Base-by-base conservation (phyloP, 352 stramenopile genomes). In the Pythium biforme region DNA sequence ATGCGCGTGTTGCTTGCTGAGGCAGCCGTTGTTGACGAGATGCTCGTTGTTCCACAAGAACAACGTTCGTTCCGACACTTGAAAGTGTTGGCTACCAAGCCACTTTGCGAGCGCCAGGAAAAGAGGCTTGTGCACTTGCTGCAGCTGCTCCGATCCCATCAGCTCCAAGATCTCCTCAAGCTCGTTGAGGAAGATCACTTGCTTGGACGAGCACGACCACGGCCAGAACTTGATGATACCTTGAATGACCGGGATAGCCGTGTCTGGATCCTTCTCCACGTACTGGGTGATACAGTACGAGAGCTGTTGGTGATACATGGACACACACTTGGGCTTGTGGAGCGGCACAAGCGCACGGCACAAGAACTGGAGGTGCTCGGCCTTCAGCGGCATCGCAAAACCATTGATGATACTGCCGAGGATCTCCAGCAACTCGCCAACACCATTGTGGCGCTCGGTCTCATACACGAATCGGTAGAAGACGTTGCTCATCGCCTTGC, bases 271-370 rank as follows among this genome's bases (percentile, higher is more conserved):
- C 70, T 99, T 99, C 74, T 99, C 97, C 22, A 99, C 96, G 61
- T 99, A 99, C 76, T 99, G 97, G 55, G 98, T 98, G 27, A 99
- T 98, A 82, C 97, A 99, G 75, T 99, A 99, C 4, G 95, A 98
- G 9, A 99, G 75, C 69, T 99, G 97, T 67, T 99, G 96, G 65
- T 99, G 97, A 69, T 99, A 99, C 60, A 98, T 88, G 43, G 85
- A 83, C 22, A 98, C 84, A 72, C 83, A 95, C 55, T 97, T 96
- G 5, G 62, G 51, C 76, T 99, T 99, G 83, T 99, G 97, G 39
- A 99, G 83, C 11, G 97, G 97, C 59, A 99, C 98, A 26, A 99
- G 70, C 11, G 96, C 95, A 46, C 90, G 79, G 46, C 96, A 68
- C 4, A 99, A 81, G 64, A 98, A 99, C 66, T 97, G 90, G 59